Conservation (phyloP, 306 rosid species). For the Sophora flavescens region DNA sequence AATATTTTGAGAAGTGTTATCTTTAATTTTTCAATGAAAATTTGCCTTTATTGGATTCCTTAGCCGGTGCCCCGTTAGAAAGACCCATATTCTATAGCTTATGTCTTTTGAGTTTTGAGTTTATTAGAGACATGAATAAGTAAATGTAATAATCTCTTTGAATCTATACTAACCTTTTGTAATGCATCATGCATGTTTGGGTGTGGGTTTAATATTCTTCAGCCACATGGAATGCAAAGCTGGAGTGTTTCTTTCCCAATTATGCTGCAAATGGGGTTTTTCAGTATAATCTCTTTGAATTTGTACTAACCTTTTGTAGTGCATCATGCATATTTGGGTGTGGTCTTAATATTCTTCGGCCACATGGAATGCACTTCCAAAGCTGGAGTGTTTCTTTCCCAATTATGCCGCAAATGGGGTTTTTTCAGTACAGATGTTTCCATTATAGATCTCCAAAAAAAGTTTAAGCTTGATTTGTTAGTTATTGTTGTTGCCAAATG, state of each 20-base stretch:
- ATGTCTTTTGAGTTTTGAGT: slow-evolving; percentile 8
- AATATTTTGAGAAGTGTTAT: no score
- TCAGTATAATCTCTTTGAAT: neutral
- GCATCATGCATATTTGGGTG: slow-evolving; percentile 25
- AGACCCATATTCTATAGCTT: neutral
- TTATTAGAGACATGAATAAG: slow-evolving; percentile 4
- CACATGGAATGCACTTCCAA: slow-evolving; percentile 30
- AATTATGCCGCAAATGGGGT: slow-evolving; percentile 14
- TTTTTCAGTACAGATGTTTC: slow-evolving; percentile 1
- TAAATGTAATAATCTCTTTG: neutral
- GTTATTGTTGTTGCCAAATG: slow-evolving; percentile 35
- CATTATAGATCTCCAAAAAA: neutral
- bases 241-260: slow-evolving; percentile 31
- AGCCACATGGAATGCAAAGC: slow-evolving; percentile 36
- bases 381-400: slow-evolving; percentile 32
- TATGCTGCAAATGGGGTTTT: neutral
- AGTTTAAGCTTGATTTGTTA: neutral
- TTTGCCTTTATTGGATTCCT: no score
- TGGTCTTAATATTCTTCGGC: slow-evolving; percentile 26
- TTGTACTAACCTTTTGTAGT: slow-evolving; percentile 27
- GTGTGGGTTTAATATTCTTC: slow-evolving; percentile 16
- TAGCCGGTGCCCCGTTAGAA: no score
- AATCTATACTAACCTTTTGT: slow-evolving; percentile 26
- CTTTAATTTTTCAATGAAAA: no score
- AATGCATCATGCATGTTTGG: slow-evolving; percentile 28